Percentiles rank a stretch among this genome's conserved stretches.
Evolutionary conservation across 148 eudicot species (phyloP).

Genomic region (Selenicereus undatus): DNA sequence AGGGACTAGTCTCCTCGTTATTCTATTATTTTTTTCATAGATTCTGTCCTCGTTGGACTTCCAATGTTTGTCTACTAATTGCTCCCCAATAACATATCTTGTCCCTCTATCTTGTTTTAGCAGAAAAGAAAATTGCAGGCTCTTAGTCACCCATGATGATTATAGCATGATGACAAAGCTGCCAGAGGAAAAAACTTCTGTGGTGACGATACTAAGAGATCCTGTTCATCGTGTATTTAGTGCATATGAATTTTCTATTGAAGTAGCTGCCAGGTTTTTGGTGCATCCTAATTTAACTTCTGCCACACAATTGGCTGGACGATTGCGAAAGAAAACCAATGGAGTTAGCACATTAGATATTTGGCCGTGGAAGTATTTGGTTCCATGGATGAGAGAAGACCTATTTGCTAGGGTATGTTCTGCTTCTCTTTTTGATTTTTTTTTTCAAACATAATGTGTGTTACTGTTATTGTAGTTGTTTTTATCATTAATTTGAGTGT

Average conservation of each 20-base stretch:
- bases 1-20: neutral
- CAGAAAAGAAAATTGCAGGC: slow-evolving; percentile 79
- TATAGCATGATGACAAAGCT: slow-evolving; percentile 90
- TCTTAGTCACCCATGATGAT: slow-evolving; percentile 89
- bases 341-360: slow-evolving; percentile 81
- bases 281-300: slow-evolving; percentile 88
- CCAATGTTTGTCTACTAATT: neutral
- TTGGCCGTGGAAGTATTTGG: slow-evolving; percentile 99
- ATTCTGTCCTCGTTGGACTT: neutral
- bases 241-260: slow-evolving; percentile 86
- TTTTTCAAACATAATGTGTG: no score
- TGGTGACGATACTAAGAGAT: slow-evolving; percentile 81
- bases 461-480: neutral
- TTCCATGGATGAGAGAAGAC: slow-evolving; percentile 99
- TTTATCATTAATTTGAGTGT: neutral
- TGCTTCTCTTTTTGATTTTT: neutral
- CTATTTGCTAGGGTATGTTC: slow-evolving; percentile 78
- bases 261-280: slow-evolving; percentile 92
- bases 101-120: slow-evolving; percentile 19
- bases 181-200: slow-evolving; percentile 76
- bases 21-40: neutral
- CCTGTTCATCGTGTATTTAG: slow-evolving; percentile 95
- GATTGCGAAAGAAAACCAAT: slow-evolving; percentile 45
- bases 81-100: neutral
- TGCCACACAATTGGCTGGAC: slow-evolving; percentile 44